phyloP scores from a whole-genome alignment of 768 basidiomycete species.

The Dacryopinax spathularia region DNA sequence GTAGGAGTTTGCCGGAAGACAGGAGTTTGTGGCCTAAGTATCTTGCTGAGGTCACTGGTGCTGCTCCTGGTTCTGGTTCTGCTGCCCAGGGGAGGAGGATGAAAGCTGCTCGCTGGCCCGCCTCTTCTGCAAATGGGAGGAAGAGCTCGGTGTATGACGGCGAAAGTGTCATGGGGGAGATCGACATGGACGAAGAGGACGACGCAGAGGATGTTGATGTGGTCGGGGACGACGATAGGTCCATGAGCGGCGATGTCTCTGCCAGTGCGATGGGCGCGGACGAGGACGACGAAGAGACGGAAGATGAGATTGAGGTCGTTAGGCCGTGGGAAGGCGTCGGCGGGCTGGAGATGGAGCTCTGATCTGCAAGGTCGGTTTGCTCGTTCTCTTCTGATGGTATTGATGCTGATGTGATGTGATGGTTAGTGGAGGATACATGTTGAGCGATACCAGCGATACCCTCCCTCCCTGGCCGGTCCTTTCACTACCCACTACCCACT shows the following conservation, averaged over 20 bases:
- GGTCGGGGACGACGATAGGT: not conserved
- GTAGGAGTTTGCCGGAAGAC: constrained; percentile 81
- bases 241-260: not conserved
- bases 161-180: not conserved
- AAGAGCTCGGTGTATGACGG: not conserved
- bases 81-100: not conserved
- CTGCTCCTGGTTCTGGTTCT: not conserved
- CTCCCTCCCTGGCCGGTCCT: no score
- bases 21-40: constrained; percentile 84
- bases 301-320: not conserved
- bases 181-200: not conserved
- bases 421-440: not conserved
- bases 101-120: not conserved
- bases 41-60: constrained; percentile 30
- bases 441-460: no score
- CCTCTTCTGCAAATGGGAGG: not conserved
- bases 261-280: not conserved
- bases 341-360: constrained; percentile 2
- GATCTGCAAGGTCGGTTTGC: no score
- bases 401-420: not conserved
- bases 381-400: not conserved
- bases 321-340: not conserved
- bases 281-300: not conserved
- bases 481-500: no score
- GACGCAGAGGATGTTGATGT: not conserved